These are phyloP conservation scores for Ustilago esculenta DNA, from an alignment of 1,284 basidiomycete species.

Conservation along the genomic window DNA sequence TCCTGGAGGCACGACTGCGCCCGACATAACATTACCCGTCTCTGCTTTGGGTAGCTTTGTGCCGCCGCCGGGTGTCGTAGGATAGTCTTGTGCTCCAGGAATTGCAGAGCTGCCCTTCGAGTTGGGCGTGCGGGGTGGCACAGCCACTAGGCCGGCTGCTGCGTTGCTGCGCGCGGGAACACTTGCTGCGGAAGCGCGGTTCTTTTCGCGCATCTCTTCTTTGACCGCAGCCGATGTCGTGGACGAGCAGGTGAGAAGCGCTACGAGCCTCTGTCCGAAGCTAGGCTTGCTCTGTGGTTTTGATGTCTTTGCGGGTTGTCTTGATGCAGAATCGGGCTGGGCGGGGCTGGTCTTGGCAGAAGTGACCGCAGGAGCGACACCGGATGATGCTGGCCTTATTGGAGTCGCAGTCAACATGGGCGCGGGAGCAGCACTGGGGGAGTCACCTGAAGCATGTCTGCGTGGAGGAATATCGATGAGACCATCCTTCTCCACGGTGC, in stretches of 20 bases:
- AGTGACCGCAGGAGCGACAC: not conserved
- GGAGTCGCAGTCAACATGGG: not conserved
- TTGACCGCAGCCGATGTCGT: conserved; percentile 24
- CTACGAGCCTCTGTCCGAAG: conserved; percentile 35
- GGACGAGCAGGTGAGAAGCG: conserved; percentile 52
- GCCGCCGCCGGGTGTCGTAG: conserved; percentile 56
- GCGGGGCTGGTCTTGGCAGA: conserved; percentile 1
- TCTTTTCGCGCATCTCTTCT: conserved; percentile 42
- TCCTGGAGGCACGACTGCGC: conserved; percentile 78
- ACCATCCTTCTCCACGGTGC: conserved; percentile 36
- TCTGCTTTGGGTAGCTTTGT: conserved; percentile 68
- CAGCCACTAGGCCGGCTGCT: conserved; percentile 1
- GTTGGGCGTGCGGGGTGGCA: conserved; percentile 26
- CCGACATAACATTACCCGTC: conserved; percentile 76
- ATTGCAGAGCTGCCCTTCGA: conserved; percentile 17
- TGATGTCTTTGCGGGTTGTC: not conserved
- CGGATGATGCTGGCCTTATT: not conserved
- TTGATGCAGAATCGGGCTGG: conserved; percentile 11
- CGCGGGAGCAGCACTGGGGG: conserved; percentile 1
- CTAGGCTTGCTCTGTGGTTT: conserved; percentile 21
- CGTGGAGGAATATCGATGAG: conserved; percentile 28
- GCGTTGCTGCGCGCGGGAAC: conserved; percentile 6
- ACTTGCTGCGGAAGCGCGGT: conserved; percentile 2
- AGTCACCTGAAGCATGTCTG: conserved; percentile 6
- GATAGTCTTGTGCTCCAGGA: conserved; percentile 36